Percentiles rank a stretch among this genome's conserved stretches.
Conservation (phyloP, 352 stramenopile species). For the Globisporangium paddicum region DNA sequence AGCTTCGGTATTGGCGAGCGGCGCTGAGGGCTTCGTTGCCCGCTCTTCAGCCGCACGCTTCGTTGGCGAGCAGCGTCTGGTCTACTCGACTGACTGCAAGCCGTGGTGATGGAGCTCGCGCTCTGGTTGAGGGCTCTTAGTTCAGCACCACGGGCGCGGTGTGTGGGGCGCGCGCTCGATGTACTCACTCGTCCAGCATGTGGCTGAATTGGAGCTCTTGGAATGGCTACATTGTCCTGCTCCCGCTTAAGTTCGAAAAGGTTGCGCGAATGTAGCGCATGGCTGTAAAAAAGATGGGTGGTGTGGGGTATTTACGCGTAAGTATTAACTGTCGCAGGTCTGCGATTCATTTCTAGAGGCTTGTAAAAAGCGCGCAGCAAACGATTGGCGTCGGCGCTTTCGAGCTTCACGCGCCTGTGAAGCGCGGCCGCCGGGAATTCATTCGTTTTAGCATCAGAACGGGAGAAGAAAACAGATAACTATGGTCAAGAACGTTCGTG, state of each 20-base stretch:
- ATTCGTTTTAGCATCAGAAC: constrained; percentile 61
- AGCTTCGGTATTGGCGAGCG: no score
- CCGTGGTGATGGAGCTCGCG: no score
- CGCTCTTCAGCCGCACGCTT: no score
- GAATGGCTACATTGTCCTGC: neutral
- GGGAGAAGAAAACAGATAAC: constrained; percentile 69
- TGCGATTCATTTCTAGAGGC: neutral
- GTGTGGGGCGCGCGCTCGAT: no score
- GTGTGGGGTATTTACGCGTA: constrained; percentile 5
- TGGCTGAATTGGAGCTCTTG: no score
- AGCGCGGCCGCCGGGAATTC: constrained; percentile 12
- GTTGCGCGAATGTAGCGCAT: neutral
- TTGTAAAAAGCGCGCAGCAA: constrained; percentile 11
- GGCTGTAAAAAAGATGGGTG: neutral
- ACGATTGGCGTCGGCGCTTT: constrained; percentile 44
- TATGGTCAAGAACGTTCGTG: constrained; percentile 94
- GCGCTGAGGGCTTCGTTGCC: no score
- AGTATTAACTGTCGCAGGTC: neutral
- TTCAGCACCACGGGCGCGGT: no score
- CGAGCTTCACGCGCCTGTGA: constrained; percentile 6
- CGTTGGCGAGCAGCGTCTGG: no score
- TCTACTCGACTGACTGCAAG: no score
- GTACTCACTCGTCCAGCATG: no score
- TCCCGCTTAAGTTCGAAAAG: neutral
- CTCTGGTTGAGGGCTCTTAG: no score